phyloP scores from a whole-genome alignment of 148 eudicot species.

The Fallopia convolvulus region DNA sequence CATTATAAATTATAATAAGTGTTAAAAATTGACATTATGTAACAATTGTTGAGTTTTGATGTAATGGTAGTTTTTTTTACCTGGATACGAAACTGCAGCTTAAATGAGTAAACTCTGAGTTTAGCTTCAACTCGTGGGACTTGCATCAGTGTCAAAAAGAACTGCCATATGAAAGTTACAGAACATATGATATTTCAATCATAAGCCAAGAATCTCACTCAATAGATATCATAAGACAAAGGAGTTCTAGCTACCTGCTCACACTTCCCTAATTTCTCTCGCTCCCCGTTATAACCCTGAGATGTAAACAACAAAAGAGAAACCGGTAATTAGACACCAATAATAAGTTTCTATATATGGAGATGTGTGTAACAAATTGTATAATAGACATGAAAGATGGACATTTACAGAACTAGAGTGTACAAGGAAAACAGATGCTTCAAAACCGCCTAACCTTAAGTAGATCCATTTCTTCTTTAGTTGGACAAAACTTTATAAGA shows the following conservation, averaged over 20 bases:
- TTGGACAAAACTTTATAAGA: slow-evolving; percentile 91
- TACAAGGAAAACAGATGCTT: not conserved
- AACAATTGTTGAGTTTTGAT: not conserved
- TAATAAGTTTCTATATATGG: not conserved
- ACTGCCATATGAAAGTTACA: slow-evolving; percentile 31
- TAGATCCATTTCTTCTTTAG: slow-evolving; percentile 91
- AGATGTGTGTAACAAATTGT: not conserved
- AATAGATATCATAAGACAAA: not conserved
- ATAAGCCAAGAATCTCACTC: not conserved
- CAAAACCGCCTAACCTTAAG: slow-evolving; percentile 48
- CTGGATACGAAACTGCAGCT: slow-evolving; percentile 76
- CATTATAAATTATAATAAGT: slow-evolving; percentile 4
- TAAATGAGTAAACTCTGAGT: slow-evolving; percentile 85
- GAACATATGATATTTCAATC: not conserved
- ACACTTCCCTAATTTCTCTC: slow-evolving; percentile 78
- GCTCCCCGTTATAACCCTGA: slow-evolving; percentile 84
- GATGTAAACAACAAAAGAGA: slow-evolving; percentile 1
- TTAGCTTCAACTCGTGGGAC: slow-evolving; percentile 83
- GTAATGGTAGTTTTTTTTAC: slow-evolving; percentile 29
- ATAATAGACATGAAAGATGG: not conserved
- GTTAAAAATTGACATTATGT: not conserved
- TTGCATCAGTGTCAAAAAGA: slow-evolving; percentile 80
- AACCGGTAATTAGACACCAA: not conserved
- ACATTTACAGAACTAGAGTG: not conserved
- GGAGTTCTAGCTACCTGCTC: slow-evolving; percentile 54